Conservation (phyloP, 2,329 filamentous ascomycete species). For the Xylaria arbuscula region DNA sequence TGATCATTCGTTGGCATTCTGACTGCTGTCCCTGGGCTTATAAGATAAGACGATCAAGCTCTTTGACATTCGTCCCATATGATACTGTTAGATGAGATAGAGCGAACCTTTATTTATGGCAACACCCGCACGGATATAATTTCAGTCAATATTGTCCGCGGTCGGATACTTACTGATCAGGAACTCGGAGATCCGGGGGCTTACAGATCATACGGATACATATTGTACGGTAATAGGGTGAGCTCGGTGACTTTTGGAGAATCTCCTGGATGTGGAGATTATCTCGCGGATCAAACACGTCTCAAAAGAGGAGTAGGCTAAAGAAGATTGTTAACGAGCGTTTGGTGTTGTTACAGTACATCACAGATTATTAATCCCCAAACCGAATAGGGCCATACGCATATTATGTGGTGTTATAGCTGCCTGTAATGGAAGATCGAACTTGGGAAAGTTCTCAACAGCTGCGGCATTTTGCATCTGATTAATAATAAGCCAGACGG, state of each 20-base stretch:
- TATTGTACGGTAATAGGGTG: background rate
- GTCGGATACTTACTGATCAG: slow-evolving; percentile 7
- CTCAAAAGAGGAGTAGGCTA: no score
- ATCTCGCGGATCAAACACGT: background rate
- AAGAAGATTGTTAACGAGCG: no score
- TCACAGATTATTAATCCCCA: no score
- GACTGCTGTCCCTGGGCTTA: background rate
- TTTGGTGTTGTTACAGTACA: no score
- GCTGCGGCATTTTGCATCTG: no score
- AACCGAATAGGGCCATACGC: no score
- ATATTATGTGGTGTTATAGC: no score
- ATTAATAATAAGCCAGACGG: no score
- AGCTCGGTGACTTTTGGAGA: slow-evolving; percentile 15
- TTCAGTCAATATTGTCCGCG: background rate
- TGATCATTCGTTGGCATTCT: slow-evolving; percentile 20
- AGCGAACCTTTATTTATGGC: slow-evolving; percentile 1
- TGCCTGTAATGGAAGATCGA: no score
- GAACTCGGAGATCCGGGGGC: background rate
- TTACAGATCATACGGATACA: background rate
- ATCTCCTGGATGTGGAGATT: background rate
- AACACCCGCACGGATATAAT: no score
- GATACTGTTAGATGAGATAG: background rate
- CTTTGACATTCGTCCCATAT: background rate
- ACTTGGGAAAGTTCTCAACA: no score
- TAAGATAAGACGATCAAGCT: background rate